A percentile compares a stretch with the other conserved stretches of the same genome.
phyloP scores from a whole-genome alignment of 768 basidiomycete species.

The Suillus variegatus region DNA sequence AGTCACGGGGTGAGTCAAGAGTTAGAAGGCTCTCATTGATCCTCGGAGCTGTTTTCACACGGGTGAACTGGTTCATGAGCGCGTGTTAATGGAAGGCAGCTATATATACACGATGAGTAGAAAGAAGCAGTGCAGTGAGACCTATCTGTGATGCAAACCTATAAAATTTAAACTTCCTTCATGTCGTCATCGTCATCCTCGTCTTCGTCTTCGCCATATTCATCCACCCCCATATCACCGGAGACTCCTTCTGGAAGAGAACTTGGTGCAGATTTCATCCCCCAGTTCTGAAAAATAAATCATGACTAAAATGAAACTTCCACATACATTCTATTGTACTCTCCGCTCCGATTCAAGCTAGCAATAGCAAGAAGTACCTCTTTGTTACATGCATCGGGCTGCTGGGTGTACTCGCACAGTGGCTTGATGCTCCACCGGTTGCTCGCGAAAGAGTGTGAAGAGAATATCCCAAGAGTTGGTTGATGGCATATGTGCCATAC shows the following conservation, averaged over 20 bases:
- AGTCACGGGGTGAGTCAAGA: no score
- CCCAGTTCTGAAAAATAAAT: constrained; percentile 10
- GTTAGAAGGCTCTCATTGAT: neutral
- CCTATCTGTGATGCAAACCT: constrained; percentile 18
- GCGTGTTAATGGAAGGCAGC: neutral
- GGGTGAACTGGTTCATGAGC: neutral
- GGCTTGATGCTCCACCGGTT: constrained; percentile 79
- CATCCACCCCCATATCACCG: constrained; percentile 39
- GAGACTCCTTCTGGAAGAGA: constrained; percentile 16
- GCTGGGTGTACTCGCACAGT: constrained; percentile 77
- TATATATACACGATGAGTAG: constrained; percentile 6
- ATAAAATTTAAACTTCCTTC: constrained; percentile 62
- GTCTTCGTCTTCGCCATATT: constrained; percentile 46
- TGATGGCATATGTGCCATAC: constrained; percentile 86
- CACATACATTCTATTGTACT: constrained; percentile 69
- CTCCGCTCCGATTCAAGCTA: constrained; percentile 74
- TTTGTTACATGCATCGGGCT: constrained; percentile 86
- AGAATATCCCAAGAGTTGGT: constrained; percentile 83
- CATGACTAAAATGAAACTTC: constrained; percentile 43
- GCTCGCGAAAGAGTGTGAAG: constrained; percentile 75
- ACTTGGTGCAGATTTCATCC: constrained; percentile 48
- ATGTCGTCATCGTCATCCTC: constrained; percentile 53
- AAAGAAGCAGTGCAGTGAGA: neutral
- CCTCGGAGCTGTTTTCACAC: neutral
- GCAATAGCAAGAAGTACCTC: constrained; percentile 80